A percentile compares a stretch with the other conserved stretches of the same genome.
Conservation (phyloP, 2,329 filamentous ascomycete genomes). For the Xenosphaeropsis pyriputrescens region DNA sequence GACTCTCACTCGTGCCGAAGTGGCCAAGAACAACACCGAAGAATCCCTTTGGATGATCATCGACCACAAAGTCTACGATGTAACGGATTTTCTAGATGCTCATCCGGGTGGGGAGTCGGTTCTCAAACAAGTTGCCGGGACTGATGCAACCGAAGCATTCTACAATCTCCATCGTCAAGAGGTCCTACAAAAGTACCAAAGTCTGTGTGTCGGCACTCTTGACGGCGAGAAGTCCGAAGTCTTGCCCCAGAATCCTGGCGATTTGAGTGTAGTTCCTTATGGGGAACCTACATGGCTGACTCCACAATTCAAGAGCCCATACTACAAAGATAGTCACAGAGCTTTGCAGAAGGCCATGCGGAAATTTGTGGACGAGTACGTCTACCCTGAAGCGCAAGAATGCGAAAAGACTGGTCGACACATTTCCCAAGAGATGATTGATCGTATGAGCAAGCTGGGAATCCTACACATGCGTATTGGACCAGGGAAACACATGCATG, state of each 20-base stretch:
- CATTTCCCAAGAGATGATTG: conserved; percentile 58
- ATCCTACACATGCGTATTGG: conserved; percentile 73
- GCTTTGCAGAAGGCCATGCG: conserved; percentile 54
- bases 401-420: conserved; percentile 61
- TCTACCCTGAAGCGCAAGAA: conserved; percentile 61
- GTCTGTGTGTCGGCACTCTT: conserved; percentile 62
- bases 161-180: conserved; percentile 90
- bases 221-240: conserved; percentile 63
- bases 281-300: conserved; percentile 75
- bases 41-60: conserved; percentile 74
- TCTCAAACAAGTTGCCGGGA: conserved; percentile 64
- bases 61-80: conserved; percentile 77
- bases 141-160: conserved; percentile 69
- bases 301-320: conserved; percentile 62
- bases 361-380: conserved; percentile 55
- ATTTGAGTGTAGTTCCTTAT: conserved; percentile 66
- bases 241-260: conserved; percentile 52
- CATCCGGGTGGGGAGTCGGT: conserved; percentile 75
- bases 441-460: conserved; percentile 61
- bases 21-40: conserved; percentile 61
- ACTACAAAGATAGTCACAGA: conserved; percentile 64
- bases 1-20: conserved; percentile 39
- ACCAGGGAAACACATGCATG: conserved; percentile 68
- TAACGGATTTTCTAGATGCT: conserved; percentile 71
- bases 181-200: conserved; percentile 66